These are phyloP conservation scores for Talaromyces stipitatus DNA, from an alignment of 495 filamentous ascomycete species.

Conservation along the genomic window DNA sequence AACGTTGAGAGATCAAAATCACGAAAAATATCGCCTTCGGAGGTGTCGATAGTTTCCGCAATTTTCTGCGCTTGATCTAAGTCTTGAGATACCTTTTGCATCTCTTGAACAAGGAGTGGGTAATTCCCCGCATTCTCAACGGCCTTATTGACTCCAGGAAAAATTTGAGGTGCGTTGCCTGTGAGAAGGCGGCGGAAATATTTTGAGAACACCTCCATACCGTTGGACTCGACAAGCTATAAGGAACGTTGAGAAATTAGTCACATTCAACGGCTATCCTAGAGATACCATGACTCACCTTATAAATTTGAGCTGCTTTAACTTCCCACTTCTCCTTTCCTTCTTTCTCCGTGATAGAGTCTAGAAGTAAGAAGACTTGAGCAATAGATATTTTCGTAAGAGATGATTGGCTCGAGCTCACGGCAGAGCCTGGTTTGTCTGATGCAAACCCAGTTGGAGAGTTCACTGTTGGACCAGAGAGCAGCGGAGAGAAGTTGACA, in stretches of 20 bases:
- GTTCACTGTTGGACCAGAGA: slow-evolving; percentile 52
- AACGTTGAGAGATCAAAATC: slow-evolving; percentile 93
- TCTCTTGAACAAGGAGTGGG: slow-evolving; percentile 70
- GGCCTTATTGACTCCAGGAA: slow-evolving; percentile 62
- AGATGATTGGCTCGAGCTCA: slow-evolving; percentile 43
- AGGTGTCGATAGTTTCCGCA: slow-evolving; percentile 82
- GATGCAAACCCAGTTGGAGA: slow-evolving; percentile 52
- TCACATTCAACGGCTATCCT: neutral
- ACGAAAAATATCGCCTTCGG: slow-evolving; percentile 81
- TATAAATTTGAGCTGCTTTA: slow-evolving; percentile 82
- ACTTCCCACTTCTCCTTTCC: slow-evolving; percentile 86
- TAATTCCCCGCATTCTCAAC: slow-evolving; percentile 72
- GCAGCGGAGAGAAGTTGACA: slow-evolving; percentile 55
- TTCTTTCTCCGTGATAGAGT: slow-evolving; percentile 89
- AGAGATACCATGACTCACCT: slow-evolving; percentile 47
- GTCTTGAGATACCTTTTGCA: slow-evolving; percentile 76
- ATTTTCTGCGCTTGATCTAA: slow-evolving; percentile 79
- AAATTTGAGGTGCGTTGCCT: slow-evolving; percentile 79
- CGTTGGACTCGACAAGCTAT: slow-evolving; percentile 88
- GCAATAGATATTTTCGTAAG: slow-evolving; percentile 81
- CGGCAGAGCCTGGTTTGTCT: slow-evolving; percentile 36
- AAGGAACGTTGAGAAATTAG: slow-evolving; percentile 4
- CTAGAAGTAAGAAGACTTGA: slow-evolving; percentile 88
- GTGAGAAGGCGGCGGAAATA: slow-evolving; percentile 85
- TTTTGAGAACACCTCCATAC: slow-evolving; percentile 91